Base-by-base conservation (phyloP, 305 asterid species). In the Stenogyne calaminthoides region DNA sequence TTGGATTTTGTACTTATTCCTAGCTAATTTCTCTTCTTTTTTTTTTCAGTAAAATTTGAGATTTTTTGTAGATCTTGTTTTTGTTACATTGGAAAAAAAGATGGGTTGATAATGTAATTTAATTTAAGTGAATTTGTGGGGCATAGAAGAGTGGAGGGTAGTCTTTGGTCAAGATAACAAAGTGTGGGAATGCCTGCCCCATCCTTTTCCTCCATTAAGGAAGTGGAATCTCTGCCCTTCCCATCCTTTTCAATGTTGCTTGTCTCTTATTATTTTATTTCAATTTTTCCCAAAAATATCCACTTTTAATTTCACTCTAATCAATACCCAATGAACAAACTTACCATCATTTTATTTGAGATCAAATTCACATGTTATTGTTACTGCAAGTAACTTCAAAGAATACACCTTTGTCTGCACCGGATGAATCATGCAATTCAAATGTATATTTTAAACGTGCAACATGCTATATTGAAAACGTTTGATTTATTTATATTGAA, bases 181-280 rank as follows among this genome's bases (percentile, higher is more conserved):
- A 86, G 85, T 76, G 85, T 75, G 83, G 79, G 90, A 86, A 74
- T 83, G 87, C 83, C 98, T 83, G 87, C 82, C 98, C 96, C 95
- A 88, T 90, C 95, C 92, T 83, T 88, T 87, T 89, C 91, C 70
- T 84, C 88, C 93, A 84, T 83, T 83, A 72, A 86, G 84, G 87
- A 85, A 84, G 87, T 88, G 95, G 95, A 84, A 86, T 85, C 89
- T 87, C 96, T 93, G 98, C 85, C 82, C 86, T 85, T 80, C 89
- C 96, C 98, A 89, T 90, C 87, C 91, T 86, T 72, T 80, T 84
- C 96, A 81, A 77, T 80, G 84, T 82, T 86, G 73, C 84, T 76
- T 90, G 96, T 90, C 90, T 79, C 86, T 71, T 40, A 64, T 44
- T 40, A 0, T 47, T 11, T 47, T 16, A 8, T 1, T 59, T 22